A percentile compares a stretch with the other conserved stretches of the same genome.
Conservation (phyloP, 177 flowering plant species). For the Vitis hybrid region DNA sequence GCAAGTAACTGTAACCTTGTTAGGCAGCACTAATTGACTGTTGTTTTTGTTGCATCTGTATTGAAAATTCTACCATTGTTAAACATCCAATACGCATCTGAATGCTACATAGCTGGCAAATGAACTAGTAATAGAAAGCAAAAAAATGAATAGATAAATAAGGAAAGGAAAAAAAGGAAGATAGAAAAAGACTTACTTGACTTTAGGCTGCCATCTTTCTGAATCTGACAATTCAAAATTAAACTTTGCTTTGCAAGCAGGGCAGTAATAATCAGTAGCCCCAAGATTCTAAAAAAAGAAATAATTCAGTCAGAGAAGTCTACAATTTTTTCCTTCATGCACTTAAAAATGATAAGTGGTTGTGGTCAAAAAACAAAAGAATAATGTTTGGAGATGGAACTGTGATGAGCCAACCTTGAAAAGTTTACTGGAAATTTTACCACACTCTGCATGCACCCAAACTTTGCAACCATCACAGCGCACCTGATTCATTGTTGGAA, state of each 20-base stretch:
- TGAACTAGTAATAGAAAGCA: neutral
- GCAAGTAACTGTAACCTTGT: slow-evolving; percentile 53
- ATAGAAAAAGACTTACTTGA: slow-evolving; percentile 42
- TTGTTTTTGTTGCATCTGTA: slow-evolving; percentile 29
- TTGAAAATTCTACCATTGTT: slow-evolving; percentile 1
- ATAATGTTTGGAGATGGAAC: neutral
- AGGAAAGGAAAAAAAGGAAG: neutral
- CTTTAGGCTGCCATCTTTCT: slow-evolving; percentile 37
- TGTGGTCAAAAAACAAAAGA: neutral
- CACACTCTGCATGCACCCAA: slow-evolving; percentile 93
- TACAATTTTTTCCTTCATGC: slow-evolving; percentile 6
- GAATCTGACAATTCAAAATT: slow-evolving; percentile 59
- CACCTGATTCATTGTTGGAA: slow-evolving; percentile 38
- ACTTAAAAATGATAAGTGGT: neutral
- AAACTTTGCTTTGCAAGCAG: slow-evolving; percentile 78
- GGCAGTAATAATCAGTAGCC: slow-evolving; percentile 80
- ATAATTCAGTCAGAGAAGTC: neutral
- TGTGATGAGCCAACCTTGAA: slow-evolving; percentile 53
- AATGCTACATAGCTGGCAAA: neutral
- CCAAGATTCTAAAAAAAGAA: slow-evolving; percentile 55
- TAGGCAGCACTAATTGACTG: slow-evolving; percentile 32
- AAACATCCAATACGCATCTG: neutral
- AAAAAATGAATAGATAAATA: neutral
- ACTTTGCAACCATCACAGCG: slow-evolving; percentile 90
- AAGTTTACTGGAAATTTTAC: slow-evolving; percentile 54